Evolutionary conservation across 2,329 filamentous ascomycete species (phyloP).

Genomic region (Xylariaceae sp.): DNA sequence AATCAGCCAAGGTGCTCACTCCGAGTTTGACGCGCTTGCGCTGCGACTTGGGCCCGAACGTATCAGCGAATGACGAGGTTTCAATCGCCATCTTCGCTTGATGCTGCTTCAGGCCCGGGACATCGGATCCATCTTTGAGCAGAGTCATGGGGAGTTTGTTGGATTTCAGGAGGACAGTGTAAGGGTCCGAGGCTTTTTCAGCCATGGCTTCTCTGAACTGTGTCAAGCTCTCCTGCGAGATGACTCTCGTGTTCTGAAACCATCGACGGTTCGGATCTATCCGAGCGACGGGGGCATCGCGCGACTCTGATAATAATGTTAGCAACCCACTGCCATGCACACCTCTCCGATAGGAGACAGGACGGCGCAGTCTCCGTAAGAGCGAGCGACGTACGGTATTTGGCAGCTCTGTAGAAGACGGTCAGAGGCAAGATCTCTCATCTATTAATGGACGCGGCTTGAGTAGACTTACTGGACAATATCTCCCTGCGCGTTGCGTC

Average conservation of each 20-base stretch:
- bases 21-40: conserved; percentile 87
- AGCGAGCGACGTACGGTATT: conserved; percentile 47
- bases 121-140: conserved; percentile 70
- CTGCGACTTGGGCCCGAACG: conserved; percentile 90
- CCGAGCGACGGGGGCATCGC: conserved; percentile 73
- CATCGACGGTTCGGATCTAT: conserved; percentile 96
- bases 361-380: background rate
- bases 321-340: background rate
- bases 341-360: too few relatives aligned
- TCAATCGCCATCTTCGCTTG: conserved; percentile 91
- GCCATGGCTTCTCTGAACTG: conserved; percentile 89
- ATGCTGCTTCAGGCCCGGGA: conserved; percentile 86
- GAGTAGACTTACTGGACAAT: conserved; percentile 55
- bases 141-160: conserved; percentile 97
- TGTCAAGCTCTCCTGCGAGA: conserved; percentile 80
- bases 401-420: conserved; percentile 48
- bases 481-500: conserved; percentile 75
- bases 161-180: conserved; percentile 88
- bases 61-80: conserved; percentile 75
- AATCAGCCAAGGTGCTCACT: conserved; percentile 73
- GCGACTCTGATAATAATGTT: conserved; percentile 47
- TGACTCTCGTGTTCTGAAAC: conserved; percentile 90
- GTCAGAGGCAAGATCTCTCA: background rate
- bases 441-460: background rate
- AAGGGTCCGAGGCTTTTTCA: conserved; percentile 83